phyloP scores from a whole-genome alignment of 805 yeast species.

The Yamadazyma laniorum region DNA sequence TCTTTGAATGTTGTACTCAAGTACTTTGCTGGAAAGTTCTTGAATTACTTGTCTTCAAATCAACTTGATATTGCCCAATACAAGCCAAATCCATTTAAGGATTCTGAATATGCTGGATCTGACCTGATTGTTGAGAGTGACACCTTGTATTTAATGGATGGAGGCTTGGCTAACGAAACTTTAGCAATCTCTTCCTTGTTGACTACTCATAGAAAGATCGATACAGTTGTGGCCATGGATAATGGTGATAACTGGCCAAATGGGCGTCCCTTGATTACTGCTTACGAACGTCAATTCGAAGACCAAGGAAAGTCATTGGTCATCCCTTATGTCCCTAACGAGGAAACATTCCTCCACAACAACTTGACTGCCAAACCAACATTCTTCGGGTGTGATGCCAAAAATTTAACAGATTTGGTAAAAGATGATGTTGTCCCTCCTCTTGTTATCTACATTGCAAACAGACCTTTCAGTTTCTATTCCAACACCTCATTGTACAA shows the following conservation, averaged over 20 bases:
- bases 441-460: slow-evolving; percentile 37
- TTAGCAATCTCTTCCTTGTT: slow-evolving; percentile 34
- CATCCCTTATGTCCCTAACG: slow-evolving; percentile 39
- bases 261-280: slow-evolving; percentile 30
- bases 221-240: slow-evolving; percentile 39
- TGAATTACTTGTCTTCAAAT: slow-evolving; percentile 23
- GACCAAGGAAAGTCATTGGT: slow-evolving; percentile 31
- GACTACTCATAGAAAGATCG: slow-evolving; percentile 34
- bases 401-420: slow-evolving; percentile 34
- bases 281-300: slow-evolving; percentile 35
- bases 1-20: slow-evolving; percentile 24
- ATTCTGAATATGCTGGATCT: slow-evolving; percentile 26
- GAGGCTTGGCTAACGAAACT: slow-evolving; percentile 39
- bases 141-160: slow-evolving; percentile 38
- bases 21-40: slow-evolving; percentile 23
- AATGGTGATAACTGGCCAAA: slow-evolving; percentile 32
- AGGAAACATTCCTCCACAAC: slow-evolving; percentile 26
- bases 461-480: slow-evolving; percentile 32
- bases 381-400: slow-evolving; percentile 42
- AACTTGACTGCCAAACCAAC: slow-evolving; percentile 40
- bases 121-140: slow-evolving; percentile 17
- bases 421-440: slow-evolving; percentile 39
- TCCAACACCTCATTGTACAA: slow-evolving; percentile 36
- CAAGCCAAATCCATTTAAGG: slow-evolving; percentile 38
- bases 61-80: slow-evolving; percentile 32